Evolutionary conservation across 2,329 filamentous ascomycete species (phyloP).

Genomic region (Botrytis sinoallii): DNA sequence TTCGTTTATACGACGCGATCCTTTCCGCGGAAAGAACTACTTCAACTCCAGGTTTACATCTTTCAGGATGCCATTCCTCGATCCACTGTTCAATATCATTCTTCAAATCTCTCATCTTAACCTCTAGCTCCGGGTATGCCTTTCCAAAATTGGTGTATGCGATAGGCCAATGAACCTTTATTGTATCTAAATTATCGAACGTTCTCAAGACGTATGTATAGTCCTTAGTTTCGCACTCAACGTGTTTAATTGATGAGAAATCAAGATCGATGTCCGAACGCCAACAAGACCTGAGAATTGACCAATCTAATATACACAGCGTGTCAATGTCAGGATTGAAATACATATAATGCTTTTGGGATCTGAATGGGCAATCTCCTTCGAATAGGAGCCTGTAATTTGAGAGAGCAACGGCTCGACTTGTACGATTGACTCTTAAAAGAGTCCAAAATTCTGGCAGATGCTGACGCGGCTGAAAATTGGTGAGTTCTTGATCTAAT

Average conservation of each 20-base stretch:
- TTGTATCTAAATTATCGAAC: neutral
- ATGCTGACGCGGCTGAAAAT: too few relatives aligned
- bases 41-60: neutral
- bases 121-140: neutral
- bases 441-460: neutral
- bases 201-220: neutral
- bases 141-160: neutral
- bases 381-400: neutral
- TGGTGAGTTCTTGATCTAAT: neutral
- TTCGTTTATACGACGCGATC: neutral
- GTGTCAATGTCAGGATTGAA: neutral
- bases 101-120: neutral
- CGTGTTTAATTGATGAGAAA: neutral
- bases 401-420: neutral
- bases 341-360: neutral
- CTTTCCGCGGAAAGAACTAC: neutral
- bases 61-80: neutral
- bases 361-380: neutral
- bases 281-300: neutral
- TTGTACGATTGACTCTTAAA: neutral
- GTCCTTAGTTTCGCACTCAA: neutral
- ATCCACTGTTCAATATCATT: neutral
- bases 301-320: neutral
- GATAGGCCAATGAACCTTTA: neutral
- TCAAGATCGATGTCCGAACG: neutral